Evolutionary conservation across 2,329 filamentous ascomycete genomes (phyloP).

Genomic region (Onygenales sp.): DNA sequence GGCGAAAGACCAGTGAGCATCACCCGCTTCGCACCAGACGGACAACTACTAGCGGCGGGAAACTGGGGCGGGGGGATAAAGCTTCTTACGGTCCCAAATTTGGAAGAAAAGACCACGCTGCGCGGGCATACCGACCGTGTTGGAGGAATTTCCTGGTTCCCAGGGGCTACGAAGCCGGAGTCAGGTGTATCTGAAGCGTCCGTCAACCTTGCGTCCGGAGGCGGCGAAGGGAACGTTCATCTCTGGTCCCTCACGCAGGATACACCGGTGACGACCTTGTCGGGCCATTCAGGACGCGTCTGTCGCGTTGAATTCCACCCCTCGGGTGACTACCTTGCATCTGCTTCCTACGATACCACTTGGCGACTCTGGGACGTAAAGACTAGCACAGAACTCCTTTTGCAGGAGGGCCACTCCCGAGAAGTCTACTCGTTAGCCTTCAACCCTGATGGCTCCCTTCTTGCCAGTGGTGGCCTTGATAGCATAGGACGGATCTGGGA

Average conservation of each 20-base stretch:
- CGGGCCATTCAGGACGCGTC: constrained; percentile 77
- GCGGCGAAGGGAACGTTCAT: constrained; percentile 77
- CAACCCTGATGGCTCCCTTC: constrained; percentile 79
- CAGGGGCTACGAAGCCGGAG: constrained; percentile 64
- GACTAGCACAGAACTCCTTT: constrained; percentile 69
- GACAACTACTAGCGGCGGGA: constrained; percentile 73
- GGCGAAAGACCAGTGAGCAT: constrained; percentile 88
- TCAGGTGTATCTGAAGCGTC: constrained; percentile 61
- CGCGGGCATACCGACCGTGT: constrained; percentile 83
- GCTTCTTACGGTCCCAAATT: constrained; percentile 69
- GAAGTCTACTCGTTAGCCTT: constrained; percentile 88
- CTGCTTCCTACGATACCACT: constrained; percentile 89
- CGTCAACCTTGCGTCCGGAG: constrained; percentile 83
- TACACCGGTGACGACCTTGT: constrained; percentile 70
- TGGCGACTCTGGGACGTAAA: constrained; percentile 95
- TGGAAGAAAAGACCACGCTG: constrained; percentile 66
- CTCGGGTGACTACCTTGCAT: constrained; percentile 79
- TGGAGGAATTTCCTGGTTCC: constrained; percentile 84
- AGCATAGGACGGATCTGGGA: constrained; percentile 96
- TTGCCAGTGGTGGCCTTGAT: constrained; percentile 88
- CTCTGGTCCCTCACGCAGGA: constrained; percentile 85
- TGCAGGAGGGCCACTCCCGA: constrained; percentile 90
- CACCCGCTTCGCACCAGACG: constrained; percentile 79
- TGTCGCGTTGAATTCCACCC: constrained; percentile 93
- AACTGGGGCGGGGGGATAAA: constrained; percentile 91